Conservation (phyloP, 306 rosid species). For the Cicer bijugum region DNA sequence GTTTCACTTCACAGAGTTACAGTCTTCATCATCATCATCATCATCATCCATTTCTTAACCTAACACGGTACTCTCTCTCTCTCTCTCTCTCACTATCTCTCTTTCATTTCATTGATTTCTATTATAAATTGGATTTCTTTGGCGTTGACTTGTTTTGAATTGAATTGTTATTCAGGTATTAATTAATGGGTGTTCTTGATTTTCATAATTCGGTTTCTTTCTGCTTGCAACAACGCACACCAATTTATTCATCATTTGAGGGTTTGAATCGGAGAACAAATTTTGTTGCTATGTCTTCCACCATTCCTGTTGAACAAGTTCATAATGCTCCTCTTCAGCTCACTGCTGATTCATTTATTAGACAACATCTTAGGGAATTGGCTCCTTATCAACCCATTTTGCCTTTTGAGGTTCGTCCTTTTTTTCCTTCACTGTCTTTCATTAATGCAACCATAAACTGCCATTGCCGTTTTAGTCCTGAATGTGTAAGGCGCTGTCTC, state of each 20-base stretch:
- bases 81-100: not conserved
- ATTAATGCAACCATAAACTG: no score
- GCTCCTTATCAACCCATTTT: slow-evolving; percentile 93
- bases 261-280: slow-evolving; percentile 50
- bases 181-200: slow-evolving; percentile 71
- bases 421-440: no score
- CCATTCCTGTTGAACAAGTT: slow-evolving; percentile 58
- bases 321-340: slow-evolving; percentile 48
- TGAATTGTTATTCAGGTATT: not conserved
- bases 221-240: slow-evolving; percentile 38
- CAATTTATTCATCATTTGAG: slow-evolving; percentile 36
- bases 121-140: not conserved
- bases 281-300: slow-evolving; percentile 65
- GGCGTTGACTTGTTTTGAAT: not conserved
- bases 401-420: slow-evolving; percentile 72
- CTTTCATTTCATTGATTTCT: not conserved
- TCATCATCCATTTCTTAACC: no score
- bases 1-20: no score
- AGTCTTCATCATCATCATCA: no score
- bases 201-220: slow-evolving; percentile 47
- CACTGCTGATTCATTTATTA: slow-evolving; percentile 82
- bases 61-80: no score
- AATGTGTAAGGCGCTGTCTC: no score
- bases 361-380: slow-evolving; percentile 77
- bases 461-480: no score